Base-by-base conservation (phyloP, 1,139 yeast species). In the Yamadazyma conglobata region DNA sequence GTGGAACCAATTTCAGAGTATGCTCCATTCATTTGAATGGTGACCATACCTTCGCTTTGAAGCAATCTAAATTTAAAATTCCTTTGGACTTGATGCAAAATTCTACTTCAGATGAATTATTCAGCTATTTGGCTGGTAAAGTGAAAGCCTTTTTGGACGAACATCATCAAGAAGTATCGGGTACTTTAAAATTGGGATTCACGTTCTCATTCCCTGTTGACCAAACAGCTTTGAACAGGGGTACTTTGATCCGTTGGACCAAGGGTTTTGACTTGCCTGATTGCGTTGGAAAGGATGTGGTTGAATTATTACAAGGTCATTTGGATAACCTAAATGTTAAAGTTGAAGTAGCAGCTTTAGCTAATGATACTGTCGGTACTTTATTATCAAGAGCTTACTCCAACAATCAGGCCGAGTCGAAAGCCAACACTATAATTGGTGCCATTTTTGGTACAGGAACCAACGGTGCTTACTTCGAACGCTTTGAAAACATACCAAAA, bases 361-460 rank as follows among this genome's bases (percentile, higher is more conserved):
- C 95, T 25, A 89, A 89, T 54, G 97, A 89, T 54, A 89, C 97
- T 1, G 95, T 87, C 11, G 97, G 97, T 24, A 88, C 96, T 4
- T 70, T 89, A 40, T 68, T 89, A 54, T 81, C 95, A 5, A 77
- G 96, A 47, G 82, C 96, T 15, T 89, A 89, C 60, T 67, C 83
- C n/a, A 74, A 78, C 32, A 61, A 73, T 31, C 63, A 70, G 8
- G 48, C 65, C 20, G 69, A 78, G 28, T 68, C 79, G 9, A 77
- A 79, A 38, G 76, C 87, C 31, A 74, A 73, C 32, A 85, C 96
- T 10, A 71, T 83, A 10, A 67, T 89, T 47, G 97, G 97, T 24
- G 79, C 89, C 41, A 89, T 89, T 41, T 86, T 87, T 51, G 97
- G 97, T 40, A 89, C 97, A 5, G 97, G 97, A 52, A 88, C 96